Base-by-base conservation (phyloP, 192 early-diverging fungal genomes). In the Coemansia sp. region DNA sequence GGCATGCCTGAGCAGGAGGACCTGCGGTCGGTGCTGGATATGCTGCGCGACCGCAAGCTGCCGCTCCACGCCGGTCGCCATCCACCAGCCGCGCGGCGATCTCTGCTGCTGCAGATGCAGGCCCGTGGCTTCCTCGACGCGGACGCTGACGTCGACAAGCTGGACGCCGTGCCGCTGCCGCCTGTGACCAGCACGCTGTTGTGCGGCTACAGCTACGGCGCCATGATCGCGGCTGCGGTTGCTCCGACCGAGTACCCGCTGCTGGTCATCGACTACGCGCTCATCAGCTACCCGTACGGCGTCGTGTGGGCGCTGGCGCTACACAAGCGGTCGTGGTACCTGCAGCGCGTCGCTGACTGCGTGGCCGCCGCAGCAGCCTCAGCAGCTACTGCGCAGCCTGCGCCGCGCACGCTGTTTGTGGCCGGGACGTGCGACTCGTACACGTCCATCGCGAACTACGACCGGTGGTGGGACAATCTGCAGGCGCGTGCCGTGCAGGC, bases 141-240 rank as follows among this genome's bases (percentile, higher is more conserved):
- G 5, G 66, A 38, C 56, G 72, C n/a, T 16, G 62, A 52, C 20
- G 48, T 32, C 60, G 66, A 40, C 66, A 25, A 17, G 17, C 48
- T 65, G 6, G 77, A 64, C 36, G 50, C 48, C 18, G 61, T 82
- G 50, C 75, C 75, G n/a, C 64, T 82, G 68, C 80, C 80, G 52
- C 54, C 42, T 14, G 40, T 77, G 28, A 16, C 67, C 7, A 51
- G 29, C 30, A 69, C 67, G 54, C 71, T 82, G 28, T 60, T 82
- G 34, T 77, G 75, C 42, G 80, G 80, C 16, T 82, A 82, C 75
- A 82, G 80, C 80, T 82, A 82, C 60, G 80, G 80, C 38, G 32
- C 80, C 7, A 67, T 77, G 57, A 61, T 82, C 45, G 67, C 72
- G 22, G 63, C 71, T 3, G 60, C 66, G 8, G 33, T 82, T 33